A percentile compares a stretch with the other conserved stretches of the same genome.
Conservation (phyloP, 306 rosid genomes). For the Vigna reflexopilosa region DNA sequence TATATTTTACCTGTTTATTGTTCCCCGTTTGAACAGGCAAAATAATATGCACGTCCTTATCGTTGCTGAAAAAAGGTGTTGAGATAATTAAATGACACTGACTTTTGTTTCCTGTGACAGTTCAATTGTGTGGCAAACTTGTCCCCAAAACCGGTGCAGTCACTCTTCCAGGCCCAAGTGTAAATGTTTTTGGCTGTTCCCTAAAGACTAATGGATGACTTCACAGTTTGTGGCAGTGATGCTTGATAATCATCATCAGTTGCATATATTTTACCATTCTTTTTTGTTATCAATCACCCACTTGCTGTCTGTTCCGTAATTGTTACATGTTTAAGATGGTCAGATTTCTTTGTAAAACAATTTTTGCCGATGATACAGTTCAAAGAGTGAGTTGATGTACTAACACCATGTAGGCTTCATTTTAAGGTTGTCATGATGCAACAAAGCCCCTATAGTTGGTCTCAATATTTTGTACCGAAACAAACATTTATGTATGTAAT, state of each 20-base stretch:
- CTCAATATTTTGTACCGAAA: slow-evolving; percentile 46
- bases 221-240: slow-evolving; percentile 37
- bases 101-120: slow-evolving; percentile 60
- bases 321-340: slow-evolving; percentile 47
- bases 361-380: slow-evolving; percentile 40
- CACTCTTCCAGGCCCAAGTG: slow-evolving; percentile 62
- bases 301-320: slow-evolving; percentile 15
- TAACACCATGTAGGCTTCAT: slow-evolving; percentile 36
- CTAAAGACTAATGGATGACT: slow-evolving; percentile 14
- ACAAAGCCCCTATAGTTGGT: slow-evolving; percentile 48
- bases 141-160: slow-evolving; percentile 54
- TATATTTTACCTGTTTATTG: neutral
- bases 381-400: slow-evolving; percentile 43
- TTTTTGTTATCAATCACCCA: slow-evolving; percentile 4
- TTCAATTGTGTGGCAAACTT: slow-evolving; percentile 77
- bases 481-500: slow-evolving; percentile 14
- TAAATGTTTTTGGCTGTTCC: slow-evolving; percentile 42
- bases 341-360: slow-evolving; percentile 54
- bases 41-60: slow-evolving; percentile 7
- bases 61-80: slow-evolving; percentile 17
- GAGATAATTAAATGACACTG: slow-evolving; percentile 28
- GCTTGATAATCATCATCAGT: slow-evolving; percentile 40
- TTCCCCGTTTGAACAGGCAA: slow-evolving; percentile 23
- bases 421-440: slow-evolving; percentile 40
- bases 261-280: slow-evolving; percentile 38